Conservation (phyloP, 1,139 yeast species). For the Kurtzmaniella quercitrusa region DNA sequence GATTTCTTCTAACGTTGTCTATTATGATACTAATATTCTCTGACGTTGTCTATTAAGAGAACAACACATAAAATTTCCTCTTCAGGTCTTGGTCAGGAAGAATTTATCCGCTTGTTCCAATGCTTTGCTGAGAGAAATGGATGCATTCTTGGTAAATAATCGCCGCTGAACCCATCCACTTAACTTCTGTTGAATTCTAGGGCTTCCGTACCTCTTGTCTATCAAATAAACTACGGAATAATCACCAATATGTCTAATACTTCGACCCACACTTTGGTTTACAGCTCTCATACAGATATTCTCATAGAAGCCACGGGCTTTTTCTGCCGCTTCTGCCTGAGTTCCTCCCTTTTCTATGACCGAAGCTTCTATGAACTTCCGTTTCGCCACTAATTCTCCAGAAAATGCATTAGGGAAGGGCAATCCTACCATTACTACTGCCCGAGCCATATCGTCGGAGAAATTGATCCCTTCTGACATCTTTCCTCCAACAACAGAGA, state of each 20-base stretch:
- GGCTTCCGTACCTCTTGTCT: slow-evolving; percentile 56
- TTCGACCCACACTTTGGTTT: slow-evolving; percentile 90
- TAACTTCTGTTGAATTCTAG: slow-evolving; percentile 54
- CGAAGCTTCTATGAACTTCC: slow-evolving; percentile 56
- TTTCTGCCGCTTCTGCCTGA: slow-evolving; percentile 33
- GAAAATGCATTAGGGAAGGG: slow-evolving; percentile 87
- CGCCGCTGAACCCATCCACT: slow-evolving; percentile 74
- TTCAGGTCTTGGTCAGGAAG: slow-evolving; percentile 12
- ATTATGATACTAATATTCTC: too few species aligned
- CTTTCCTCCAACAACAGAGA: slow-evolving; percentile 92
- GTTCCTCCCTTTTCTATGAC: slow-evolving; percentile 39
- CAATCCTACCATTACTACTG: slow-evolving; percentile 81
- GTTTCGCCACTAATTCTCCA: slow-evolving; percentile 76
- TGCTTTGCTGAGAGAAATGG: slow-evolving; percentile 10
- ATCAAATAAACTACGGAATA: slow-evolving; percentile 71
- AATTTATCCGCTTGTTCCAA: slow-evolving; percentile 21
- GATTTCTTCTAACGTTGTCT: too few species aligned
- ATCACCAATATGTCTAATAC: slow-evolving; percentile 80
- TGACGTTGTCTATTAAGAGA: too few species aligned
- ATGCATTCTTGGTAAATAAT: slow-evolving; percentile 10
- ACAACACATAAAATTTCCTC: too few species aligned
- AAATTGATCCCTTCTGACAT: slow-evolving; percentile 94
- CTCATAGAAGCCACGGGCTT: slow-evolving; percentile 67
- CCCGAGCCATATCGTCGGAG: slow-evolving; percentile 80
- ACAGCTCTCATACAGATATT: slow-evolving; percentile 89